Evolutionary conservation across 352 stramenopile genomes (phyloP).

Genomic region (Elongisporangium anandrum): DNA sequence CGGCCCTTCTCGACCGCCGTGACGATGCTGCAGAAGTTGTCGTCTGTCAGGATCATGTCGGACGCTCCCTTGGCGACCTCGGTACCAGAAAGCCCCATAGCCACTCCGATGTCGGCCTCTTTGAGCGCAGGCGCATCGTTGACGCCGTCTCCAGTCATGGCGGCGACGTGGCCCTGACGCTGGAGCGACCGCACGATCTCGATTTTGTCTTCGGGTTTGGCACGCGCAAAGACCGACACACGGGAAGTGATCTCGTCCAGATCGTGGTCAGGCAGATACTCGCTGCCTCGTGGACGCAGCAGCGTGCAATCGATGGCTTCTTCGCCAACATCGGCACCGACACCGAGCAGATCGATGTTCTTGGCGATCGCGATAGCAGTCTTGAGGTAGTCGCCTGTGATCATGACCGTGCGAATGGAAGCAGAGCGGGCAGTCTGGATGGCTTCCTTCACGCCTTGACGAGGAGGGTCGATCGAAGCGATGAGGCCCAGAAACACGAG

Average conservation of each 20-base stretch:
- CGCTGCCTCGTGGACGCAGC: constrained; percentile 14
- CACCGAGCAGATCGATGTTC: constrained; percentile 76
- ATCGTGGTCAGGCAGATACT: constrained; percentile 39
- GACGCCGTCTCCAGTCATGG: constrained; percentile 94
- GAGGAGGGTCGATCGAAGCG: constrained; percentile 67
- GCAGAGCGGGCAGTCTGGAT: constrained; percentile 22
- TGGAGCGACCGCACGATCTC: constrained; percentile 88
- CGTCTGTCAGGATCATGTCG: constrained; percentile 95
- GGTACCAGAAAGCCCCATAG: constrained; percentile 93
- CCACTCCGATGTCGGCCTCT: constrained; percentile 87
- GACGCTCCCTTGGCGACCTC: constrained; percentile 94
- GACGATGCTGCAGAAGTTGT: constrained; percentile 95
- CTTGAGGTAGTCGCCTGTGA: constrained; percentile 90
- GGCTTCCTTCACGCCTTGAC: constrained; percentile 31
- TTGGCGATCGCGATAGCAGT: constrained; percentile 89
- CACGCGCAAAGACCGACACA: constrained; percentile 83
- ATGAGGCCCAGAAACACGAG: constrained; percentile 91
- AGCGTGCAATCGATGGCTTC: constrained; percentile 47
- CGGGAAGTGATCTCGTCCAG: constrained; percentile 62
- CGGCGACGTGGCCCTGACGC: constrained; percentile 57
- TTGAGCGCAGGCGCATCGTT: constrained; percentile 95
- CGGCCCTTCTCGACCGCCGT: constrained; percentile 91
- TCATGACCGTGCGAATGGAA: constrained; percentile 68
- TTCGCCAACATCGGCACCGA: constrained; percentile 36
- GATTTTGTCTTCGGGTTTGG: constrained; percentile 86